Conservation (phyloP, 2,329 filamentous ascomycete genomes). For the Fusarium sambucinum region DNA sequence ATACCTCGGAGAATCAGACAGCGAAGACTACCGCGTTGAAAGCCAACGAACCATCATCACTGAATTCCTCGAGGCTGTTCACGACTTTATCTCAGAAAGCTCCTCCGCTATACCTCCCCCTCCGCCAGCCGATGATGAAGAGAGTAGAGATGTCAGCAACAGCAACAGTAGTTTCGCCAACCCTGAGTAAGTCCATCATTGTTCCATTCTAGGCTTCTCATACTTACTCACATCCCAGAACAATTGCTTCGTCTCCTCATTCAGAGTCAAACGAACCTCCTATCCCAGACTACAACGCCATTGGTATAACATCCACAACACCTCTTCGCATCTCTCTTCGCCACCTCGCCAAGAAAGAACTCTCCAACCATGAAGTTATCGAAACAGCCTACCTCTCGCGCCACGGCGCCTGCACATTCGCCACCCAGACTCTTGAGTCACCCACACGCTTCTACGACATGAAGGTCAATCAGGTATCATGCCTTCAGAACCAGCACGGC, state of each 20-base stretch:
- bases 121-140: conserved; percentile 14
- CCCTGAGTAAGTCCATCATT: conserved; percentile 17
- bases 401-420: conserved; percentile 35
- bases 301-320: conserved; percentile 44
- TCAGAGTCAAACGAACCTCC: conserved; percentile 41
- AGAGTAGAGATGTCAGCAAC: conserved; percentile 18
- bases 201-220: fast-evolving
- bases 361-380: conserved; percentile 44
- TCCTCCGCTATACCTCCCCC: conserved; percentile 28
- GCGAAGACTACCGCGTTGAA: conserved; percentile 39
- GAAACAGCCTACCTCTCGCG: conserved; percentile 41
- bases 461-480: conserved; percentile 38
- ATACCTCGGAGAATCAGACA: conserved; percentile 33
- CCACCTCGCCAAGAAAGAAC: conserved; percentile 46
- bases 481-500: conserved; percentile 43
- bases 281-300: conserved; percentile 46
- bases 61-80: conserved; percentile 45
- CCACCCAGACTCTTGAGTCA: conserved; percentile 44
- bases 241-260: conserved; percentile 43
- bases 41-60: conserved; percentile 30
- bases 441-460: conserved; percentile 47
- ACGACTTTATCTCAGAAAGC: conserved; percentile 43
- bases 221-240: conserved; percentile 12
- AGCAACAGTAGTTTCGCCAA: conserved; percentile 23
- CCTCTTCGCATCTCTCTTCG: conserved; percentile 44